Evolutionary conservation across 768 basidiomycete species (phyloP), one percentile per base, ranked within the genome.

Genomic region (Serendipita sp.): DNA sequence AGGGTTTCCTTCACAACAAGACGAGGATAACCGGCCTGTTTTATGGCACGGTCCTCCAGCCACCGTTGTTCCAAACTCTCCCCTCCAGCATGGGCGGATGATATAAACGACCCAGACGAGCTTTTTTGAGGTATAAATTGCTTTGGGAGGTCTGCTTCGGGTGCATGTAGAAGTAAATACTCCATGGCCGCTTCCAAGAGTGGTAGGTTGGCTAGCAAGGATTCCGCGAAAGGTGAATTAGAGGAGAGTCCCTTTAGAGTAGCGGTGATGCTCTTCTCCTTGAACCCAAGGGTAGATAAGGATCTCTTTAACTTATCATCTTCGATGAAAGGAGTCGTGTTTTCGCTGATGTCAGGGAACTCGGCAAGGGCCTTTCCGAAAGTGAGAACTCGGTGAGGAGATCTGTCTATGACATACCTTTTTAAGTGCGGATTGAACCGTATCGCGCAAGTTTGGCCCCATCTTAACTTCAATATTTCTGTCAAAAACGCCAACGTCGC

Each of bases 121-220:
- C 83, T 85, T n/a, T 72, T 71, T 9, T 76, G 70, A 3, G 85
- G 81, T 16, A 88, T 72, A 70, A 90, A 90, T 28, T 80, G 79
- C 58, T 76, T 69, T 0, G 94, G 94, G 3, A 96, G 78, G 67
- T 95, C 92, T 63, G 88, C 85, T 74, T 97, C 93, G 0, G 92
- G 87, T 3, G 88, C 70, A 67, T 89, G 82, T 22, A 95, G 77
- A 48, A 95, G 78, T 2, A 96, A 77, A 73, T 90, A 90, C 66
- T 92, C 88, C 48, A 93, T 84, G 60, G 83, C 82, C 0, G 90
- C 88, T 69, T 91, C 84, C 14, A 91, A 72, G 3, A 85, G 81
- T 3, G 82, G 76, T 2, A 83, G 71, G 3, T 80, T 75, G 4
- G 70, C 72, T 34, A 92, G 75, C 14, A 95, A 76, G 42, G 80